Base-by-base conservation (phyloP, 768 basidiomycete genomes). In the Roridomyces roridus region DNA sequence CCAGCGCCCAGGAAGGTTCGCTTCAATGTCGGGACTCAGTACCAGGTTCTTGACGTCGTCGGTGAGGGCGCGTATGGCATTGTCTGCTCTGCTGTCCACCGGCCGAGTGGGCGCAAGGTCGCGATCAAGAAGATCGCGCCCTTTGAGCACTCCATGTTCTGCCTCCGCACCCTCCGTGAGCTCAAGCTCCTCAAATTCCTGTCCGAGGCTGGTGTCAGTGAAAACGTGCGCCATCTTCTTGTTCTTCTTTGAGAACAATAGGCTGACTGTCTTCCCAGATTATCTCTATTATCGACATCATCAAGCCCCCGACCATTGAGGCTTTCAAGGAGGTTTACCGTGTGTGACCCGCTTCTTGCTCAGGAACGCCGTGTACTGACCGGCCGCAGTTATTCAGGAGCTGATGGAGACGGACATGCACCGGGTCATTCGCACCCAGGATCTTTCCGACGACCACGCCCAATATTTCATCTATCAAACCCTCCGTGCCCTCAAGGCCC, bases 401-500 rank as follows among this genome's bases (percentile, higher is more conserved):
- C 78, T 93, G 62, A 86, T 96, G 72, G 96, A 97, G 74, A 96
- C 94, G 0, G 96, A 98, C 76, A 77, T 98, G 63, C 95, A 98
- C 70, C 88, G 96, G 51, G 97, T 99, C 43, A 98, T 99, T 65
- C 83, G 93, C 23, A 96, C 97, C 0, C 96, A 98, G 73, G 86
- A 91, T 56, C 80, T 99, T 37, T 91, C 89, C 55, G 96, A 98
- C 69, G 95, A 98, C 68, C 96, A 98, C 69, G 89, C 87, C 65
- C 94, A 98, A 73, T 99, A 99, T 72, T 98, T 99, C 69, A 88
- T 96, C 63, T 99, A 99, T 72, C 65, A 92, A 87, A 94, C 94
- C 1, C 83, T 97, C 2, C 85, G 96, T 39, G 96, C 94, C 0
- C 76, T 99, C 61, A 99, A 99, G 71, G 95, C 95, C 0, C 82